Percentiles rank a stretch among this genome's conserved stretches.
Evolutionary conservation across 1,139 yeast species (phyloP).

Genomic region (Suhomyces bokatorum): DNA sequence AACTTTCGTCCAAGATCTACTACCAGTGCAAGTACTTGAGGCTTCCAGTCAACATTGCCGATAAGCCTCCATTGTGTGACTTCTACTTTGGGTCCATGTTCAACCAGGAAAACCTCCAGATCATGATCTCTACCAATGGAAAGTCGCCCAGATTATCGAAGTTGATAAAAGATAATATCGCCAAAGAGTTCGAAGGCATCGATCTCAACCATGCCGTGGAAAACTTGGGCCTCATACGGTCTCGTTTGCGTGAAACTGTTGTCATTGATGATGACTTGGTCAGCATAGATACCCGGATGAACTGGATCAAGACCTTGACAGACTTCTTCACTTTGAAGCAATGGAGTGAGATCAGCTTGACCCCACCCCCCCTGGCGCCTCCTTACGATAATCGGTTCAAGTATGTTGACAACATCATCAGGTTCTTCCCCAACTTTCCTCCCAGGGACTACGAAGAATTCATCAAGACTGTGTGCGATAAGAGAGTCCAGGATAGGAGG

Average conservation of each 20-base stretch:
- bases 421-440: constrained; percentile 43
- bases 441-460: constrained; percentile 39
- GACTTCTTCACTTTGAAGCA: constrained; percentile 59
- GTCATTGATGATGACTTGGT: constrained; percentile 48
- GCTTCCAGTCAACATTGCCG: constrained; percentile 80
- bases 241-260: constrained; percentile 46
- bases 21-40: constrained; percentile 54
- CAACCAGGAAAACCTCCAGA: constrained; percentile 73
- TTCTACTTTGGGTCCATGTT: constrained; percentile 83
- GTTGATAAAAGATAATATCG: constrained; percentile 60
- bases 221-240: constrained; percentile 61
- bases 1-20: constrained; percentile 58
- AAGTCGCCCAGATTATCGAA: constrained; percentile 76
- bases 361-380: constrained; percentile 17
- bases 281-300: constrained; percentile 65
- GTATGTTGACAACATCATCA: constrained; percentile 32
- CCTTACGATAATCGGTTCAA: constrained; percentile 18
- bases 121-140: constrained; percentile 85
- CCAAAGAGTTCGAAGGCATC: constrained; percentile 43
- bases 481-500: not conserved
- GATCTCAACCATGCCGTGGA: constrained; percentile 60
- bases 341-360: constrained; percentile 51
- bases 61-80: constrained; percentile 80
- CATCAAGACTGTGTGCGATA: constrained; percentile 14
- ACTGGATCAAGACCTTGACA: constrained; percentile 67